These are phyloP conservation scores for Leccinum ponderosum DNA, from an alignment of 1,284 basidiomycete genomes.

Conservation along the genomic window DNA sequence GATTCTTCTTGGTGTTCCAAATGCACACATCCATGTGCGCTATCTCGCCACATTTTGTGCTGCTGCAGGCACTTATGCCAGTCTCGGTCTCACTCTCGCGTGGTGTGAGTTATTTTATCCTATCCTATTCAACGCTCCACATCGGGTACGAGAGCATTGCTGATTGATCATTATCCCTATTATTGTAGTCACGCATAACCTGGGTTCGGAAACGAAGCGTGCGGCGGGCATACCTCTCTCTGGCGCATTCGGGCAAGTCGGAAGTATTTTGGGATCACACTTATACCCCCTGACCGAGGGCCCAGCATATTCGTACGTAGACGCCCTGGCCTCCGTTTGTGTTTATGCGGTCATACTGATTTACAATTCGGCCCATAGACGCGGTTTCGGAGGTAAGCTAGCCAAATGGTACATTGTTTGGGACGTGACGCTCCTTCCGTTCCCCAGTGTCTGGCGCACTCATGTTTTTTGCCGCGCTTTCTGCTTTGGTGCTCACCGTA, in stretches of 20 bases:
- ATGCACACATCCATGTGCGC: slow-evolving; percentile 48
- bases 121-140: no score
- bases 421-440: neutral
- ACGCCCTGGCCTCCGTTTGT: no score
- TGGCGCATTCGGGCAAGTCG: slow-evolving; percentile 74
- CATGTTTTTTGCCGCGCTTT: slow-evolving; percentile 57
- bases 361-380: slow-evolving; percentile 12
- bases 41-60: slow-evolving; percentile 75
- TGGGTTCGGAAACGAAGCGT: slow-evolving; percentile 77
- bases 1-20: slow-evolving; percentile 20
- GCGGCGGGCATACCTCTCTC: slow-evolving; percentile 75
- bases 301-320: slow-evolving; percentile 58
- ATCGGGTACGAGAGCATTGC: neutral
- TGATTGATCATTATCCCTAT: neutral
- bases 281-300: slow-evolving; percentile 65
- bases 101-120: slow-evolving; percentile 82
- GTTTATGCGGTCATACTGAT: slow-evolving; percentile 4
- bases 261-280: slow-evolving; percentile 71
- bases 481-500: slow-evolving; percentile 55
- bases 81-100: slow-evolving; percentile 65
- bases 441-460: slow-evolving; percentile 52
- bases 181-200: slow-evolving; percentile 62
- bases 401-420: neutral
- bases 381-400: slow-evolving; percentile 27
- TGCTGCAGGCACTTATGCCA: slow-evolving; percentile 67